These are phyloP conservation scores for Colletotrichum magnum DNA, from an alignment of 2,329 filamentous ascomycete genomes.

Conservation along the genomic window DNA sequence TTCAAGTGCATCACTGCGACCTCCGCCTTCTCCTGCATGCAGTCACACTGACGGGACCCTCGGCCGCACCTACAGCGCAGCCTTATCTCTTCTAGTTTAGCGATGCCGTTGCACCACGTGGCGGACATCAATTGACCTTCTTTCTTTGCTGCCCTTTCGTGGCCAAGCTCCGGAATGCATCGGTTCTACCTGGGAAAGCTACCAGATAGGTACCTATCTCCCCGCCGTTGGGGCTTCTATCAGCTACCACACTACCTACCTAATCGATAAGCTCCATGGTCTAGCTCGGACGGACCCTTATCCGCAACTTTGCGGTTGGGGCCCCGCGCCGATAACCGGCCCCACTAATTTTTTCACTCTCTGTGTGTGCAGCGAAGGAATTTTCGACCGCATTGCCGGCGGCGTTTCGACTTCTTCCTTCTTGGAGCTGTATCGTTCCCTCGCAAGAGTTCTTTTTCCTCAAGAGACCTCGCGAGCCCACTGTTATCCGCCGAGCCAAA, in stretches of 20 bases:
- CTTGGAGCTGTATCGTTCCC: slow-evolving; percentile 28
- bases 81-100: slow-evolving; percentile 11
- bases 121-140: slow-evolving; percentile 20
- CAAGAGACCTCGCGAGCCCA: slow-evolving; percentile 14
- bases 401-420: slow-evolving; percentile 14
- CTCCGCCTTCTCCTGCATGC: slow-evolving; percentile 3
- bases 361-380: slow-evolving; percentile 20
- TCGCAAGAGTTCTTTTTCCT: slow-evolving; percentile 11
- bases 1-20: not conserved
- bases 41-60: not conserved
- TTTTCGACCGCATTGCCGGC: slow-evolving; percentile 25
- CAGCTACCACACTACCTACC: slow-evolving; percentile 1
- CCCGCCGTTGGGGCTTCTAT: not conserved
- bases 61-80: not conserved
- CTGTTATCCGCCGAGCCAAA: not conserved
- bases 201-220: no score
- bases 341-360: slow-evolving; percentile 21
- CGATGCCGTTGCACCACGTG: slow-evolving; percentile 28
- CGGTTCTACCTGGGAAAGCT: slow-evolving; percentile 6
- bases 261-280: slow-evolving; percentile 5
- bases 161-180: slow-evolving; percentile 29
- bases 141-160: not conserved
- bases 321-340: slow-evolving; percentile 29
- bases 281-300: slow-evolving; percentile 22
- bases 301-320: slow-evolving; percentile 13